Conservation (phyloP, 2,329 filamentous ascomycete genomes). For the Chalaropsis ovoidea region DNA sequence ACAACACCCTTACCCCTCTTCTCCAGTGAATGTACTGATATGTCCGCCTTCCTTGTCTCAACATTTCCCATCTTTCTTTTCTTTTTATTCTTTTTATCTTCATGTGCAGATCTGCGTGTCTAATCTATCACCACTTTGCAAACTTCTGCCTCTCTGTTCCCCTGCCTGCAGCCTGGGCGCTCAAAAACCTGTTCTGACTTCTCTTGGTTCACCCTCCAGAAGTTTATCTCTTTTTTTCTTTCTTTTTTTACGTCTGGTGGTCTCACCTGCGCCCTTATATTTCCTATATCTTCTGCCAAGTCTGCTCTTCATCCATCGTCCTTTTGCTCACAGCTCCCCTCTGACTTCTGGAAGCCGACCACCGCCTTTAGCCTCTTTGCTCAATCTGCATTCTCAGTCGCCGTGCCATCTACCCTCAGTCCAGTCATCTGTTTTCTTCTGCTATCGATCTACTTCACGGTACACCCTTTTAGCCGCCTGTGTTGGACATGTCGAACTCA, state of each 20-base stretch:
- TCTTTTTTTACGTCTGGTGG: not conserved
- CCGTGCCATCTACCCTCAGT: not conserved
- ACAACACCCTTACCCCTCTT: constrained; percentile 5
- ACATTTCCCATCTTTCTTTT: constrained; percentile 9
- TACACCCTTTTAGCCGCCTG: not conserved
- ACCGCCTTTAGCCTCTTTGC: not conserved
- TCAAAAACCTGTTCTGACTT: not conserved
- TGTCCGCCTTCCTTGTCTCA: constrained; percentile 11
- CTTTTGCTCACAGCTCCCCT: not conserved
- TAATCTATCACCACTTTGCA: constrained; percentile 8
- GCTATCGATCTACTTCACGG: not conserved
- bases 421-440: not conserved
- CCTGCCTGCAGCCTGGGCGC: constrained; percentile 6
- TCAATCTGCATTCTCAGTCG: not conserved
- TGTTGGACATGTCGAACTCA: constrained; percentile 12
- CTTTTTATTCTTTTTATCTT: constrained; percentile 17
- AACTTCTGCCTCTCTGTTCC: not conserved
- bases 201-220: constrained; percentile 8
- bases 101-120: not conserved
- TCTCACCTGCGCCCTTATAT: constrained; percentile 4
- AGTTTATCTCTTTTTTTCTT: constrained; percentile 9
- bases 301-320: not conserved
- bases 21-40: not conserved
- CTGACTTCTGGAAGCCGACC: not conserved
- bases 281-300: constrained; percentile 11